phyloP scores from a whole-genome alignment of 2,329 filamentous ascomycete genomes.

The Pestalotiopsis sp. region DNA sequence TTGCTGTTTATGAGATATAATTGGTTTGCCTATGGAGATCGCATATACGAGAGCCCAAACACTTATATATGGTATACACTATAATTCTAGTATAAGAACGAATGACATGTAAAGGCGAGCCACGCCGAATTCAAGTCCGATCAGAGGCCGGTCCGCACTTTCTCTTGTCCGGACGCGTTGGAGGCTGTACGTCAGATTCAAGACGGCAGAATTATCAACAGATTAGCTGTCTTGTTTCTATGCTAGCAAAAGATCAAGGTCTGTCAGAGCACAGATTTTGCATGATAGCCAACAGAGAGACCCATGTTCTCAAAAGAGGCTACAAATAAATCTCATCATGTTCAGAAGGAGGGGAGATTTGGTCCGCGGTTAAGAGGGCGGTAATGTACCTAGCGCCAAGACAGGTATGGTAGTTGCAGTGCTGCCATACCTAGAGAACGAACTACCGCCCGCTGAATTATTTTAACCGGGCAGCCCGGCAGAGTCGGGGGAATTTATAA shows the following conservation, averaged over 20 bases:
- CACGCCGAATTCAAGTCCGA: neutral
- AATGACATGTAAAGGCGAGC: neutral
- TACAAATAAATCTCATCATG: no score
- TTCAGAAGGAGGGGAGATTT: no score
- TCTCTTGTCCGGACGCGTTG: neutral
- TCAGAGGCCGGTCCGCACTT: neutral
- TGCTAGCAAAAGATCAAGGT: no score
- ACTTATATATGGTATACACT: neutral
- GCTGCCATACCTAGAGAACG: no score
- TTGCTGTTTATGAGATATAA: neutral
- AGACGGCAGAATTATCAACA: neutral
- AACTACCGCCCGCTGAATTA: no score
- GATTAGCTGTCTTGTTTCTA: neutral
- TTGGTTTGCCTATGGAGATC: neutral
- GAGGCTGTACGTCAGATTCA: neutral
- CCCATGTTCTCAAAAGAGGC: neutral
- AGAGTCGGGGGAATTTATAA: no score
- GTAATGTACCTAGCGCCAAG: no score
- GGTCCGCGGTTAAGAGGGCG: no score
- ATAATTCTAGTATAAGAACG: neutral
- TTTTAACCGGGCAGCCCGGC: no score
- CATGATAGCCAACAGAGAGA: neutral
- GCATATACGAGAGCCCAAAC: neutral
- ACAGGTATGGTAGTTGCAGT: no score
- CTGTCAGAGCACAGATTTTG: no score